phyloP scores from a whole-genome alignment of 306 rosid species.

The Cicer yamashitae region DNA sequence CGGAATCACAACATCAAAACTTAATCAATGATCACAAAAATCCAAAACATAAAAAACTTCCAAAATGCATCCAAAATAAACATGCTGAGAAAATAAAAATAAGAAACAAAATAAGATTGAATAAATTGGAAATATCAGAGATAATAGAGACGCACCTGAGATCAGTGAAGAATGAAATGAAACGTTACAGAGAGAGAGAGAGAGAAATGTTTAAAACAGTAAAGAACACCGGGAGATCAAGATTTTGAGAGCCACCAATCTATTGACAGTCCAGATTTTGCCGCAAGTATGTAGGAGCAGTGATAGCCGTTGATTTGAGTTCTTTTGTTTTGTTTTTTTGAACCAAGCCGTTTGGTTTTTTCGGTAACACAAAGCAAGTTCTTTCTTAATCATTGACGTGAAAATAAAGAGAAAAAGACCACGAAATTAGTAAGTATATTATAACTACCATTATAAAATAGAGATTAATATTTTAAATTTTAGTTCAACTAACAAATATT shows the following conservation, averaged over 20 bases:
- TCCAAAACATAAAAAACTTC: background rate
- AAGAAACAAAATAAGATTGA: background rate
- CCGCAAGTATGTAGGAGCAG: background rate
- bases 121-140: background rate
- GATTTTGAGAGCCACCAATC: conserved; percentile 20
- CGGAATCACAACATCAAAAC: conserved; percentile 10
- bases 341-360: too few relatives aligned
- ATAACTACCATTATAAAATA: too few relatives aligned
- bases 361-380: too few relatives aligned
- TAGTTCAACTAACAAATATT: too few relatives aligned
- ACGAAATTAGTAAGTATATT: too few relatives aligned
- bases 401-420: too few relatives aligned
- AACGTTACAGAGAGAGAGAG: background rate
- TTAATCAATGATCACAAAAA: conserved; percentile 20
- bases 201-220: background rate
- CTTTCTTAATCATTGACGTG: too few relatives aligned
- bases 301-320: conserved; percentile 19
- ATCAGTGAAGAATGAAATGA: conserved; percentile 16
- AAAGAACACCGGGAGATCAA: background rate
- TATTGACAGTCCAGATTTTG: conserved; percentile 9
- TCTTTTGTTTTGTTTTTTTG: background rate
- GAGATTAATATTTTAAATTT: too few relatives aligned
- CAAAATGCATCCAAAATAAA: conserved; percentile 1
- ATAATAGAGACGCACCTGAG: conserved; percentile 35
- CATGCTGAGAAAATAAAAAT: background rate